A percentile compares a stretch with the other conserved stretches of the same genome.
Conservation (phyloP, 2,329 filamentous ascomycete species). For the Meredithiella fracta region DNA sequence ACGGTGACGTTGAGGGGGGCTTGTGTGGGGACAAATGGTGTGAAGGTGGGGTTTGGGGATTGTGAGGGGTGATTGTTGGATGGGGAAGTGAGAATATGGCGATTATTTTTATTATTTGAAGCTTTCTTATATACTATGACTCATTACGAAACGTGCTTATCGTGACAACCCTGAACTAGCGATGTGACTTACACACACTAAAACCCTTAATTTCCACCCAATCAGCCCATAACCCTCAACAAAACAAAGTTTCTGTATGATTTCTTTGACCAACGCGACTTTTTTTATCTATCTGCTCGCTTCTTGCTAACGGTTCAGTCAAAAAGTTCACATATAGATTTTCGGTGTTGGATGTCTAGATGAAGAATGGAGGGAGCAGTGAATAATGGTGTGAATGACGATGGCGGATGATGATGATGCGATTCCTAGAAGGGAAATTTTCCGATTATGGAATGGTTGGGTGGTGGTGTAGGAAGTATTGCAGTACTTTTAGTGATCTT, state of each 20-base stretch:
- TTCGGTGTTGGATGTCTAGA: too few species aligned
- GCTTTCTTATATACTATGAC: too few species aligned
- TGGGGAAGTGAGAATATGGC: neutral
- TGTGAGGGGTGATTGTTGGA: conserved; percentile 22
- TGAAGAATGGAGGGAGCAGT: too few species aligned
- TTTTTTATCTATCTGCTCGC: too few species aligned
- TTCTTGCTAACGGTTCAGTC: too few species aligned
- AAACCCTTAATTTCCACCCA: neutral
- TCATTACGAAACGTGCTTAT: too few species aligned
- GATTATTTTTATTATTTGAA: neutral
- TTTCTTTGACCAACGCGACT: too few species aligned
- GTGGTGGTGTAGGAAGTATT: too few species aligned
- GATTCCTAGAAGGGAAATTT: neutral
- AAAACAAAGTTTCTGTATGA: neutral
- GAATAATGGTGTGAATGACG: too few species aligned
- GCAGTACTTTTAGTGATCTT: too few species aligned
- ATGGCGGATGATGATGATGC: neutral
- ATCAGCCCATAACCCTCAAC: neutral
- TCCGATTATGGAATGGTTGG: neutral
- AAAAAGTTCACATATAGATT: too few species aligned
- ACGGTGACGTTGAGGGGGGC: conserved; percentile 26
- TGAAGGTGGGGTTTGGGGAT: conserved; percentile 28
- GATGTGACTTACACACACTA: neutral
- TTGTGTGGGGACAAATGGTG: conserved; percentile 19
- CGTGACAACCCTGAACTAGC: too few species aligned